These are phyloP conservation scores for Neurospora sp. DNA, from an alignment of 2,329 filamentous ascomycete species.

Conservation along the genomic window DNA sequence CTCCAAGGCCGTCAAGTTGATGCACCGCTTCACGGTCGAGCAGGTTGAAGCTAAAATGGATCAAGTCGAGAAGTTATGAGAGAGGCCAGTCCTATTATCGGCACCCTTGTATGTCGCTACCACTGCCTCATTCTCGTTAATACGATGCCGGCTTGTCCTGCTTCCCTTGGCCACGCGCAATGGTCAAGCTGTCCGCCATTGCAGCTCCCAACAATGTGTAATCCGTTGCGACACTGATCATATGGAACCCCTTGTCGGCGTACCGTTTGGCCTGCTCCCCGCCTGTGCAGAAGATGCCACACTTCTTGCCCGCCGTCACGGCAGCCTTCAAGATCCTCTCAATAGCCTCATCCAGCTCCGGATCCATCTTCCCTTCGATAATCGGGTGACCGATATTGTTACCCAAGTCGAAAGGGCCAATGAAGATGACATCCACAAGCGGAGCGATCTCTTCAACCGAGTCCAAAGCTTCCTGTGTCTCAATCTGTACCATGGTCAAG, in stretches of 20 bases:
- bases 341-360: slow-evolving; percentile 50
- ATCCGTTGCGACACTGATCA: slow-evolving; percentile 50
- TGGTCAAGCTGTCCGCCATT: slow-evolving; percentile 35
- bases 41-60: slow-evolving; percentile 63
- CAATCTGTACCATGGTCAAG: slow-evolving; percentile 58
- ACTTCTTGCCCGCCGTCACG: slow-evolving; percentile 54
- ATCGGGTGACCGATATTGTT: slow-evolving; percentile 55
- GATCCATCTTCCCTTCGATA: slow-evolving; percentile 46
- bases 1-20: slow-evolving; percentile 56
- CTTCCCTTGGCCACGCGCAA: slow-evolving; percentile 32
- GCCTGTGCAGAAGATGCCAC: slow-evolving; percentile 47
- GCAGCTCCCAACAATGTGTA: slow-evolving; percentile 38
- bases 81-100: background rate
- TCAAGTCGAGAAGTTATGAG: slow-evolving; percentile 31
- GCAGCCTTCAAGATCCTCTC: slow-evolving; percentile 46
- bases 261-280: slow-evolving; percentile 46
- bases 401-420: slow-evolving; percentile 57
- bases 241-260: slow-evolving; percentile 48
- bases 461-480: slow-evolving; percentile 52
- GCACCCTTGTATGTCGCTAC: background rate
- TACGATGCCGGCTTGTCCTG: slow-evolving; percentile 31
- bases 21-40: slow-evolving; percentile 63
- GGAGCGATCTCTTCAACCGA: slow-evolving; percentile 51
- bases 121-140: slow-evolving; percentile 20
- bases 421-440: slow-evolving; percentile 54